phyloP scores from a whole-genome alignment of 2,329 filamentous ascomycete genomes.

The Cladophialophora yegresii region DNA sequence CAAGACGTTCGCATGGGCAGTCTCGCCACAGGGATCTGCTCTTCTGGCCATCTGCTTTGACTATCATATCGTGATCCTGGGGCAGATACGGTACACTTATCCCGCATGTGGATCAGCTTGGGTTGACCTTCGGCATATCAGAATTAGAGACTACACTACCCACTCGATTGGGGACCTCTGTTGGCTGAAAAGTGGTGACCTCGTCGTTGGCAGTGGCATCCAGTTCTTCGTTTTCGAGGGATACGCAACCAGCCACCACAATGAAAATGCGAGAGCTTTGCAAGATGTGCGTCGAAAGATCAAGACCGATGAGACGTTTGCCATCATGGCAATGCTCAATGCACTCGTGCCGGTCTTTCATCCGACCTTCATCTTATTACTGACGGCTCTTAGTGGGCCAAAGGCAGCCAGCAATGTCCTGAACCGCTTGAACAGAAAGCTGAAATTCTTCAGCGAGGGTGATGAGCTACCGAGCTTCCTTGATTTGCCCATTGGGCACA shows the following conservation, averaged over 20 bases:
- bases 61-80: slow-evolving; percentile 77
- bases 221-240: slow-evolving; percentile 80
- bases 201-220: slow-evolving; percentile 87
- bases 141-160: slow-evolving; percentile 76
- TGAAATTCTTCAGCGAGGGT: slow-evolving; percentile 82
- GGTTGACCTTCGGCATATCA: slow-evolving; percentile 80
- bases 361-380: slow-evolving; percentile 83
- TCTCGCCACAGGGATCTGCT: slow-evolving; percentile 82
- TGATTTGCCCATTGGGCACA: slow-evolving; percentile 56
- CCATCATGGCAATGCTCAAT: slow-evolving; percentile 63
- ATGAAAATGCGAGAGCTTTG: slow-evolving; percentile 20
- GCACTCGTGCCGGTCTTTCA: slow-evolving; percentile 88
- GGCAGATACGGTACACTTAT: slow-evolving; percentile 89
- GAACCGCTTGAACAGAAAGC: slow-evolving; percentile 67
- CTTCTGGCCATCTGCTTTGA: slow-evolving; percentile 90
- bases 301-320: slow-evolving; percentile 21
- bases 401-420: slow-evolving; percentile 71
- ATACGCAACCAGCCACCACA: slow-evolving; percentile 29
- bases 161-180: slow-evolving; percentile 91
- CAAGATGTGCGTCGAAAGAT: slow-evolving; percentile 18
- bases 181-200: slow-evolving; percentile 81
- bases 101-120: slow-evolving; percentile 85
- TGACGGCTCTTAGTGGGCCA: slow-evolving; percentile 75
- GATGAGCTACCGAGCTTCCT: slow-evolving; percentile 79
- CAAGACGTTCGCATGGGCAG: slow-evolving; percentile 89